A percentile compares a stretch with the other conserved stretches of the same genome.
Conservation (phyloP, 495 filamentous ascomycete genomes). For the Neurospora sp. region DNA sequence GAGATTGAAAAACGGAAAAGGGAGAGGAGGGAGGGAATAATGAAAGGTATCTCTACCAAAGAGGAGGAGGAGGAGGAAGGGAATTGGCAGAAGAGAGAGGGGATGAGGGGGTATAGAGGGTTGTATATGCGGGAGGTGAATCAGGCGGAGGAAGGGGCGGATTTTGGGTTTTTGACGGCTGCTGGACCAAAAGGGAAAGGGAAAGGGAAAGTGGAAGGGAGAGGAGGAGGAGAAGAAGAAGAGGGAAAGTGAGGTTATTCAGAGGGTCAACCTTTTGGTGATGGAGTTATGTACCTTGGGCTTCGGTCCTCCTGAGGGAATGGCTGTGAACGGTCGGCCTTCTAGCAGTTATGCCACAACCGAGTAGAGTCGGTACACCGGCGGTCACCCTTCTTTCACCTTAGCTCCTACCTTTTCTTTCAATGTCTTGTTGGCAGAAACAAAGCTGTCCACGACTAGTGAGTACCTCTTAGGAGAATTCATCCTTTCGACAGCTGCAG, state of each 20-base stretch:
- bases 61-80: conserved; percentile 6
- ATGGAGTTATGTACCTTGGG: neutral
- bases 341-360: neutral
- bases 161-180: conserved; percentile 57
- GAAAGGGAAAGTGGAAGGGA: neutral
- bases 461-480: no score
- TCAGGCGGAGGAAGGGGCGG: conserved; percentile 51
- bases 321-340: neutral
- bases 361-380: neutral
- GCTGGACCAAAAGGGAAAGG: conserved; percentile 13
- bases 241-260: neutral
- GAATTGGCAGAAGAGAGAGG: conserved; percentile 26
- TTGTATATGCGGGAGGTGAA: conserved; percentile 56
- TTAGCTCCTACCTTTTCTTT: neutral
- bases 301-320: neutral
- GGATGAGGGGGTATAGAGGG: conserved; percentile 49
- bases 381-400: neutral
- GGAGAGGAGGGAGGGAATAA: conserved; percentile 17
- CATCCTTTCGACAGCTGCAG: no score
- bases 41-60: neutral
- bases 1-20: conserved; percentile 33
- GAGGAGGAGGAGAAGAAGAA: neutral
- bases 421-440: neutral
- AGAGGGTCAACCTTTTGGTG: neutral
- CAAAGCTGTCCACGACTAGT: neutral